A percentile compares a stretch with the other conserved stretches of the same genome.
These are phyloP conservation scores for Pythium grandisporangium DNA, from an alignment of 352 stramenopile genomes.

Conservation along the genomic window DNA sequence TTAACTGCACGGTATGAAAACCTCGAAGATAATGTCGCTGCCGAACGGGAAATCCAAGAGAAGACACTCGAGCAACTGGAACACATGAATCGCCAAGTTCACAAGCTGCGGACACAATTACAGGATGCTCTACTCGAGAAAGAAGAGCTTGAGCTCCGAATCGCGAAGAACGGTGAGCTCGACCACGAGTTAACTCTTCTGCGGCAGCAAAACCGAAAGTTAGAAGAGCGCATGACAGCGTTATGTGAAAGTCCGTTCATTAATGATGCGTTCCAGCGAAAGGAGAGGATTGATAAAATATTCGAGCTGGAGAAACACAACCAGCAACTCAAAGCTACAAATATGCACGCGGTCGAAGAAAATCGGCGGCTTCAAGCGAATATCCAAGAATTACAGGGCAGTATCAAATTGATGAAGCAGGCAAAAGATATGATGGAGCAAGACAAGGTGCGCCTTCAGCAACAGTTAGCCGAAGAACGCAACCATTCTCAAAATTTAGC, in stretches of 20 bases:
- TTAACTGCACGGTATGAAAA: slow-evolving; percentile 87
- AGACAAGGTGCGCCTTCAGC: slow-evolving; percentile 43
- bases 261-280: slow-evolving; percentile 84
- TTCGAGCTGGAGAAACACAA: slow-evolving; percentile 80
- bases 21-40: slow-evolving; percentile 69
- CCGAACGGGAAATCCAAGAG: slow-evolving; percentile 86
- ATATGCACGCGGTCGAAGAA: slow-evolving; percentile 60
- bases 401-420: slow-evolving; percentile 74
- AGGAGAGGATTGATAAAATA: slow-evolving; percentile 80
- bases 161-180: slow-evolving; percentile 57
- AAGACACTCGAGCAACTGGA: slow-evolving; percentile 84
- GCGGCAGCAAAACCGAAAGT: slow-evolving; percentile 68
- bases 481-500: too few relatives aligned
- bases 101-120: slow-evolving; percentile 79
- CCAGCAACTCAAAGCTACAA: slow-evolving; percentile 63
- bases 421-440: slow-evolving; percentile 61
- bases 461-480: slow-evolving; percentile 64
- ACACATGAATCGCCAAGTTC: slow-evolving; percentile 86
- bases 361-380: slow-evolving; percentile 73
- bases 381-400: slow-evolving; percentile 78
- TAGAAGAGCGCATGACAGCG: slow-evolving; percentile 87
- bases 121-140: slow-evolving; percentile 75
- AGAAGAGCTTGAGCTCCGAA: slow-evolving; percentile 57
- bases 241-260: slow-evolving; percentile 93
- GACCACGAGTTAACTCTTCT: slow-evolving; percentile 73